Percentiles rank a stretch among this genome's conserved stretches.
phyloP scores from a whole-genome alignment of 306 rosid species.

The Vigna nakashimae region DNA sequence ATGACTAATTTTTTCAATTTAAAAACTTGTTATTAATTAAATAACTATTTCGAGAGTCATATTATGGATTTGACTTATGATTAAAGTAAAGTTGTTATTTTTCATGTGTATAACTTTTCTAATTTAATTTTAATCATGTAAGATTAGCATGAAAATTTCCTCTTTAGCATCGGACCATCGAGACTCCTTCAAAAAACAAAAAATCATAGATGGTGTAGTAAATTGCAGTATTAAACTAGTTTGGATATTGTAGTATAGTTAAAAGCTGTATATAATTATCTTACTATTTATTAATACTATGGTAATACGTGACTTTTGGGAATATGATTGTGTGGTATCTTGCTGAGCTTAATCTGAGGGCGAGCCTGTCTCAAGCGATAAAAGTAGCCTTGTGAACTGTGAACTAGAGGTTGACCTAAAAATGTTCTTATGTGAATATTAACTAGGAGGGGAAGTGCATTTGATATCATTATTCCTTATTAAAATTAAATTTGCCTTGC shows the following conservation, averaged over 20 bases:
- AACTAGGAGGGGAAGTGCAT: neutral
- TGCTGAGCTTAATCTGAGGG: neutral
- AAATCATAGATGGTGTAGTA: neutral
- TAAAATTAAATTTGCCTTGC: constrained; percentile 27
- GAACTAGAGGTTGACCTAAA: neutral
- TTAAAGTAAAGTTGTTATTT: neutral
- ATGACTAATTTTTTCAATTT: neutral
- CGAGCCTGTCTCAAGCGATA: neutral
- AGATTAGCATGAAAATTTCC: neutral
- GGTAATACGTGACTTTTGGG: neutral
- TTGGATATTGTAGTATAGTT: neutral
- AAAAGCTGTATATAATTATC: neutral
- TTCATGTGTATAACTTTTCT: neutral
- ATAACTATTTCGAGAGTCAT: neutral
- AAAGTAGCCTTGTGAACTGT: neutral
- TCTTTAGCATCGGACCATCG: neutral
- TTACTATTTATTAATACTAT: neutral
- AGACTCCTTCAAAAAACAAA: neutral
- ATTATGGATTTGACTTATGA: neutral
- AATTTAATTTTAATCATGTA: neutral
- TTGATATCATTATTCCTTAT: constrained; percentile 24
- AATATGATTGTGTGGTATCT: neutral
- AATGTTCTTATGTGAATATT: neutral
- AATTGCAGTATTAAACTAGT: neutral
- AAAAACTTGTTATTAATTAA: neutral